Base-by-base conservation (phyloP, 352 stramenopile genomes). In the Lagenidium giganteum region DNA sequence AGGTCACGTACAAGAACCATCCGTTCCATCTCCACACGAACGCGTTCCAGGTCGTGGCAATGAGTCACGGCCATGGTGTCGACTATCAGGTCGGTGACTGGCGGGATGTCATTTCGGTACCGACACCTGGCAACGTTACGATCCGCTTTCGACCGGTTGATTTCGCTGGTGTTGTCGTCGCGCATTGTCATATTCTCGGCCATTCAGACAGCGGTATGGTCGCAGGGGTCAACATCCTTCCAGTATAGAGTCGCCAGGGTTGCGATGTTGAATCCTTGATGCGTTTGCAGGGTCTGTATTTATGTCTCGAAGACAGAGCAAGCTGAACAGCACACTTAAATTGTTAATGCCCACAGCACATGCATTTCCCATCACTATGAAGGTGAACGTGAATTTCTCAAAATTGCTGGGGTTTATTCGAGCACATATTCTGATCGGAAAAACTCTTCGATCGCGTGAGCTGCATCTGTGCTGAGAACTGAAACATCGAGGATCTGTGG, bases 11-110 rank as follows among this genome's bases (percentile, higher is more conserved):
- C 8, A 84, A 77, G 59, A 89, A 90, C 39, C 83, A 94, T 41
- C 83, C 83, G 38, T 94, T 92, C 47, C 83, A 93, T 52, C 47
- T 93, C 43, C 83, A 94, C 57, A 87, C 79, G 20, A 93, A 90
- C 42, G 70, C 79, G 20, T 90, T 91, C 59, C 80, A 93, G 60
- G 68, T 94, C 44, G 66, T 91, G 12, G 60, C 61, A 18, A 72
- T 87, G 61, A 82, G 67, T 24, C 73, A 88, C 36, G 76, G 70
- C 13, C 58, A 71, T 14, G 70, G 70, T 12, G 37, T 85, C 7
- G 80, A 93, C 62, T 90, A 90, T 51, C 44, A 67, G 28, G 52
- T 93, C 8, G 80, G 83, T 3, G 79, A 93, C 46, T 92, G 75
- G 75, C 68, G 82, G 33, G 82, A 94, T 49, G 82, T 83, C 20